Conservation (phyloP, 306 rosid genomes). For the Lablab purpureus region DNA sequence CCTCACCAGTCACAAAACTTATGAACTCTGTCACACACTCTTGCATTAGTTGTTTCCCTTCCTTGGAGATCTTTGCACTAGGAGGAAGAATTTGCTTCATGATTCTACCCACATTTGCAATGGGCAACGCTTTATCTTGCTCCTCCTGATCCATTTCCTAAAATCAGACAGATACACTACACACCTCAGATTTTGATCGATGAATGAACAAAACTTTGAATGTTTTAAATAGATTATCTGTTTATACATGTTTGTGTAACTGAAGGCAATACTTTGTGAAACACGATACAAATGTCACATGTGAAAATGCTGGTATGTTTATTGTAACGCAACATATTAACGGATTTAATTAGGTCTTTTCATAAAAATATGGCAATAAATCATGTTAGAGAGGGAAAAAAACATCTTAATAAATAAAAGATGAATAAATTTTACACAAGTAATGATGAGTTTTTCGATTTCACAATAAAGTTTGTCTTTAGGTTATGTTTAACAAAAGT, state of each 20-base stretch:
- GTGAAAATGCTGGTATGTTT: constrained; percentile 29
- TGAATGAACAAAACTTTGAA: constrained; percentile 4
- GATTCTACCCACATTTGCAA: constrained; percentile 85
- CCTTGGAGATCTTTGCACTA: constrained; percentile 80
- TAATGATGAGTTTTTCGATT: not conserved
- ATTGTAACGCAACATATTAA: constrained; percentile 16
- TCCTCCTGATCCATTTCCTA: constrained; percentile 60
- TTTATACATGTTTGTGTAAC: constrained; percentile 1
- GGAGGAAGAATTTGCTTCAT: constrained; percentile 77
- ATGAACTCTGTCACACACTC: constrained; percentile 90
- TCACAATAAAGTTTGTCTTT: not conserved
- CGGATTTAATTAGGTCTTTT: not conserved
- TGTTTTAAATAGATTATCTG: constrained; percentile 10
- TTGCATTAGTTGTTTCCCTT: constrained; percentile 78
- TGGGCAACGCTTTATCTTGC: constrained; percentile 68
- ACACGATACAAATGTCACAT: constrained; percentile 53
- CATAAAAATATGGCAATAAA: not conserved
- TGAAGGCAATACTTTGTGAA: constrained; percentile 43
- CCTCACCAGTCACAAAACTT: constrained; percentile 85
- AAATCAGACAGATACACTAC: not conserved
- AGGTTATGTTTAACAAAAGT: not conserved
- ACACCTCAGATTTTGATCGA: not conserved
- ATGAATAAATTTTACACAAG: not conserved
- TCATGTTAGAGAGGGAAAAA: not conserved
- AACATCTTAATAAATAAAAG: not conserved